Base-by-base conservation (phyloP, 805 yeast genomes). In the Spencermartinsiella europaea region DNA sequence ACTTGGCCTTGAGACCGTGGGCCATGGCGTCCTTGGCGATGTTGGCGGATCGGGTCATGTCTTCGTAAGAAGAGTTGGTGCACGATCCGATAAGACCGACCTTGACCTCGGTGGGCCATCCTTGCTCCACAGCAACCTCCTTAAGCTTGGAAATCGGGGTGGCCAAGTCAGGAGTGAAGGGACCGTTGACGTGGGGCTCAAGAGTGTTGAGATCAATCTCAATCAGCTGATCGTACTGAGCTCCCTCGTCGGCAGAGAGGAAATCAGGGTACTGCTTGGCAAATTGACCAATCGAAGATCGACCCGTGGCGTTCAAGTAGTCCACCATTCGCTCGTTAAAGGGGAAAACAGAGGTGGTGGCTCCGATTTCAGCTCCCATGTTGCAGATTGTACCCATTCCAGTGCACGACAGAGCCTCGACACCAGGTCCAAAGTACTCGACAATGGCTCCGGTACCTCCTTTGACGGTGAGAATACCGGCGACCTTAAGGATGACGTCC, bases 301-400 rank as follows among this genome's bases (percentile, higher is more conserved):
- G 85, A 57, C 80, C 81, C 48, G 98, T 90, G 47, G 95, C 91
- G 54, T 77, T 70, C 69, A 90, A 78, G 74, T 89, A 90, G 55
- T 82, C 85, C 66, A 72, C 79, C 85, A 85, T 89, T 55, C 90
- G 83, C 64, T 81, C 78, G 76, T 86, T 89, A 85, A 77, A 89
- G 67, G 98, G 98, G 95, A 90, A 90, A 51, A 86, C 86, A 40
- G 97, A 90, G 47, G 98, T 91, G 51, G 98, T 90, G 51, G 97
- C 97, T 74, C 98, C 98, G 59, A 90, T 88, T 74, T 90, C 98
- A 56, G 98, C 98, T 76, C 98, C 98, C 98, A 90, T 90, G 72
- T 90, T 90, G 79, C 98, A 90, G 72, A 90, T 90, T 60, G 98
- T 90, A 67, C 93, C 98, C 98, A 90, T 90, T 79, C 98, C 98